Conservation (phyloP, 345 rosid genomes). For the Psidium friedrichsthalianum region DNA sequence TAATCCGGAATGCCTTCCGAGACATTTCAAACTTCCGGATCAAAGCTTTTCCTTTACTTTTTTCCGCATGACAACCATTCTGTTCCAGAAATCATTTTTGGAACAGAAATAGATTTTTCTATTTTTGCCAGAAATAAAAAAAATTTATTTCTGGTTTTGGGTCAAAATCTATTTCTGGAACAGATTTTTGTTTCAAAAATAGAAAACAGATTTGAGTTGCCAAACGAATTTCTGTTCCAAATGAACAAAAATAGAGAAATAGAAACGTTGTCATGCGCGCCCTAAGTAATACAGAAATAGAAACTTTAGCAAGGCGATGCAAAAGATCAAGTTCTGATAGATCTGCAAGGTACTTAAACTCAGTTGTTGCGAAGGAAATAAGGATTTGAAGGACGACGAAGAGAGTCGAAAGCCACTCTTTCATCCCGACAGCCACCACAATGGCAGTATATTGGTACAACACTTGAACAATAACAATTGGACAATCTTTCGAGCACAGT, state of each 20-base stretch:
- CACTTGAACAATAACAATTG: not conserved
- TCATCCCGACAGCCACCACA: not conserved
- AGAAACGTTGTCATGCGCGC: too few species aligned
- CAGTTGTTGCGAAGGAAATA: not conserved
- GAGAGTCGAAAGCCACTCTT: not conserved
- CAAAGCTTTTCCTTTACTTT: not conserved
- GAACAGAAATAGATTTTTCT: too few species aligned
- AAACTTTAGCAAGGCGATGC: not conserved
- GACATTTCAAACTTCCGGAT: not conserved
- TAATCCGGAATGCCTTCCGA: not conserved
- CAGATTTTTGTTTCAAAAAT: too few species aligned
- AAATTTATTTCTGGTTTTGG: too few species aligned
- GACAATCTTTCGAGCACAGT: not conserved
- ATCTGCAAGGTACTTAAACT: not conserved
- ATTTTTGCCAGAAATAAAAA: too few species aligned
- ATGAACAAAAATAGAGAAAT: too few species aligned
- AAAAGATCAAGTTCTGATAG: not conserved
- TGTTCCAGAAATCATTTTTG: too few species aligned
- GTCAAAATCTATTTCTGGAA: too few species aligned
- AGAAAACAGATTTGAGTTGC: too few species aligned
- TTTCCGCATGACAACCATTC: too few species aligned
- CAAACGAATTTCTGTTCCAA: too few species aligned
- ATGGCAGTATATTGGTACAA: not conserved
- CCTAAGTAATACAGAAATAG: not conserved
- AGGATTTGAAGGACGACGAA: not conserved